A percentile compares a stretch with the other conserved stretches of the same genome.
These are phyloP conservation scores for Leucogyrophana mollusca DNA, from an alignment of 768 basidiomycete species.

Conservation along the genomic window DNA sequence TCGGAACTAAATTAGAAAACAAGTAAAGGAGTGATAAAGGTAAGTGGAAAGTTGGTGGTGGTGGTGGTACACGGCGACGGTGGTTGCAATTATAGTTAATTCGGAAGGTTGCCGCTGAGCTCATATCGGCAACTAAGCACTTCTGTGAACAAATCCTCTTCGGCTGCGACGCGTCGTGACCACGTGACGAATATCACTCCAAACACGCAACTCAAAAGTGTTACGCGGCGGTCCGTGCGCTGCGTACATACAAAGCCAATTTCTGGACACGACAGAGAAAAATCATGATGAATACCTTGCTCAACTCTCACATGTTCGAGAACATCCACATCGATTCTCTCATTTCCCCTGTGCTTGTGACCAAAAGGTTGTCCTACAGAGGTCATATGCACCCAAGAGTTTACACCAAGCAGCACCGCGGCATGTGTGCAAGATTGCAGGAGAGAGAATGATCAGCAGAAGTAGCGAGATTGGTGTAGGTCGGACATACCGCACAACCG, in stretches of 20 bases:
- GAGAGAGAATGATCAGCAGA: background rate
- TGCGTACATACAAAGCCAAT: too few relatives aligned
- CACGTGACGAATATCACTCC: slow-evolving; percentile 25
- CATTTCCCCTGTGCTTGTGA: slow-evolving; percentile 44
- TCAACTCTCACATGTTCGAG: slow-evolving; percentile 2
- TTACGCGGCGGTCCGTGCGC: too few relatives aligned
- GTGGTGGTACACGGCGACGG: slow-evolving; percentile 3
- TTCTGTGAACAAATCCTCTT: slow-evolving; percentile 1
- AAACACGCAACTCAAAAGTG: too few relatives aligned
- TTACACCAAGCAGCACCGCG: background rate
- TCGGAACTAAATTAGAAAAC: background rate
- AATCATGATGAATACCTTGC: too few relatives aligned
- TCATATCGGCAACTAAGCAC: slow-evolving; percentile 19
- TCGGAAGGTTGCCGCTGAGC: slow-evolving; percentile 17
- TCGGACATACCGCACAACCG: slow-evolving; percentile 19
- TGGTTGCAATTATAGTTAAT: slow-evolving; percentile 5
- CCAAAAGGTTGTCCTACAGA: slow-evolving; percentile 48
- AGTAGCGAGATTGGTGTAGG: background rate
- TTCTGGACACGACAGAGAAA: too few relatives aligned
- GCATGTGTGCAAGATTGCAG: background rate
- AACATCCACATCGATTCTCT: slow-evolving; percentile 29
- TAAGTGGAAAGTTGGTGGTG: background rate
- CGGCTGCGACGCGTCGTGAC: slow-evolving; percentile 14
- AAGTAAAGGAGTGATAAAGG: slow-evolving; percentile 2
- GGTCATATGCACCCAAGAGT: background rate